Evolutionary conservation across 106 monocot genomes (phyloP).

Genomic region (Amphibolis antarctica): DNA sequence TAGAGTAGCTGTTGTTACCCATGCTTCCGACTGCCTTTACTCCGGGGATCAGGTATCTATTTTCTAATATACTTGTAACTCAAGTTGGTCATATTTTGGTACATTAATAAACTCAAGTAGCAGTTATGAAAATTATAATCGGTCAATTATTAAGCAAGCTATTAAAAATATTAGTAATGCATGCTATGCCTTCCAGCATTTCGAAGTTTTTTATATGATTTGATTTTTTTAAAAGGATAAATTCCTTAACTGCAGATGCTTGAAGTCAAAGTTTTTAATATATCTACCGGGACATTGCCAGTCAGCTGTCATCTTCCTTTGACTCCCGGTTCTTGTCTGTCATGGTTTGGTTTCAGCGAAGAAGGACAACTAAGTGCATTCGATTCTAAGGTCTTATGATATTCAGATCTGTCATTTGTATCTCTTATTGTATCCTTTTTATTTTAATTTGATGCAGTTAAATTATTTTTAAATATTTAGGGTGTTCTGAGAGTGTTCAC

Average conservation of each 20-base stretch:
- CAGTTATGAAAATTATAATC: background rate
- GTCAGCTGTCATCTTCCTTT: slow-evolving; percentile 50
- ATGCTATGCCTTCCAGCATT: background rate
- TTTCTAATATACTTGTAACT: background rate
- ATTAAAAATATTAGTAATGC: background rate
- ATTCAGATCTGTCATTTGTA: background rate
- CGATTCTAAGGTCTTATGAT: slow-evolving; percentile 58
- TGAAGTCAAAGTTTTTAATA: slow-evolving; percentile 62
- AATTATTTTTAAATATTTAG: slow-evolving; percentile 26
- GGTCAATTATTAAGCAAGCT: no score
- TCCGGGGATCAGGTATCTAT: slow-evolving; percentile 78
- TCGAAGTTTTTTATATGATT: no score
- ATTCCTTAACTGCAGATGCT: slow-evolving; percentile 38
- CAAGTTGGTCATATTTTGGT: no score
- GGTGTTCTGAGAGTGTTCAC: slow-evolving; percentile 63
- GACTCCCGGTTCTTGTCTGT: slow-evolving; percentile 52
- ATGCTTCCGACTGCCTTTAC: slow-evolving; percentile 73
- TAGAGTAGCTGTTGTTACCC: slow-evolving; percentile 68
- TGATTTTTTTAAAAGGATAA: background rate
- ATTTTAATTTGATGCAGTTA: background rate
- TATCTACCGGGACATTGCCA: slow-evolving; percentile 39
- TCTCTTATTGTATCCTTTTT: background rate
- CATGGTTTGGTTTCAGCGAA: slow-evolving; percentile 97
- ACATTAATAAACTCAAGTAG: no score
- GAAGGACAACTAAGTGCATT: slow-evolving; percentile 76